Evolutionary conservation across 164 flowering plant species (phyloP), one percentile per base, ranked within the genome.

Genomic region (Amborella trichopoda): DNA sequence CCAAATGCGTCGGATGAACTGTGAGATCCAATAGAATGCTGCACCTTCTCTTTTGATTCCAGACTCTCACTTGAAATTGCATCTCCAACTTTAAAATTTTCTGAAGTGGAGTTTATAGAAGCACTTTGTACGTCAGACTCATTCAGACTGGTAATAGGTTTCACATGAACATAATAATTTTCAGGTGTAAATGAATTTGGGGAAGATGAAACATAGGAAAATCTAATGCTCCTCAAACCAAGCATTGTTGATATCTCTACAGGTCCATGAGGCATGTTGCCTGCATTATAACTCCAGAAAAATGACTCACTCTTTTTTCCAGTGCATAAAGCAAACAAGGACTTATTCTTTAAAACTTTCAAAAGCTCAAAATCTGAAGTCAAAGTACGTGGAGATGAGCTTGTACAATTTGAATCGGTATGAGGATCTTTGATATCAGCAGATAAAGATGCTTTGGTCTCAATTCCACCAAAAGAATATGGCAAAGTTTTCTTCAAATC

Each of bases 131-230:
- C 48, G 48, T 65, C 70, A 24, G 12, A 41, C 40, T 48, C 50
- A 40, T 54, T 22, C 8, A 54, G 23, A 11, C 53, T 44, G 12
- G 47, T 42, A 33, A 37, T 55, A 54, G 37, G 48, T 28, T 59
- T 57, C 36, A 33, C 33, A 50, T 52, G 52, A 48, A 40, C 1
- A 46, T 65, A 59, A 47, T 61, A 22, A 28, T 26, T 49, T 53
- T 51, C 42, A 39, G 46, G 58, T 69, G 76, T 61, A 86, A 78
- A 74, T 32, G 65, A 59, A 65, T 76, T 73, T 21, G 62, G 52
- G n/a, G 59, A 53, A 21, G 53, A 53, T 39, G 72, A 33, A 46
- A 68, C 66, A 61, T 42, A 61, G 18, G 69, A 59, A 20, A 67
- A 46, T 43, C 68, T 63, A 12, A 58, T 23, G 62, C 63, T 56